Conservation (phyloP, 2,329 filamentous ascomycete species). For the Paracoccidioides lutzii region DNA sequence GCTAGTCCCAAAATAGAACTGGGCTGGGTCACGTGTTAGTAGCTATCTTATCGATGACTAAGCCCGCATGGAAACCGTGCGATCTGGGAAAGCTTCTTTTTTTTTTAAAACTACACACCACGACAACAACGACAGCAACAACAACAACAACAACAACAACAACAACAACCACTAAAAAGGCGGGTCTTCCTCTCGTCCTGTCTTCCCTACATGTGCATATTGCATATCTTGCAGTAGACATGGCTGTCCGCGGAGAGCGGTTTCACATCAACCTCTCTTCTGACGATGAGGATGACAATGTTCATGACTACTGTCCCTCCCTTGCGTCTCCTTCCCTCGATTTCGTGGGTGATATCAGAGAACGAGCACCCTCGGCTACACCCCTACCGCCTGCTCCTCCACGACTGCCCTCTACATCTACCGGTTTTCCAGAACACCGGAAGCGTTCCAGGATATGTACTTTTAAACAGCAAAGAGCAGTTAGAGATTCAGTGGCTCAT, state of each 20-base stretch:
- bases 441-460: conserved; percentile 60
- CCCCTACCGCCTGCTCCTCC: conserved; percentile 28
- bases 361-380: conserved; percentile 48
- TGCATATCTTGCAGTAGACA: conserved; percentile 13
- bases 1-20: neutral
- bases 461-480: conserved; percentile 58
- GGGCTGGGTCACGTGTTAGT: neutral
- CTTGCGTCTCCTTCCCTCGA: conserved; percentile 18
- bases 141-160: neutral
- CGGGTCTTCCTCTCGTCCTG: too few relatives aligned
- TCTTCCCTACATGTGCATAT: neutral
- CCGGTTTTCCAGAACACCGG: conserved; percentile 82
- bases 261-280: conserved; percentile 49
- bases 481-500: conserved; percentile 14
- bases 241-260: conserved; percentile 46
- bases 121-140: neutral
- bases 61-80: too few relatives aligned
- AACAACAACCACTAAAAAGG: too few relatives aligned
- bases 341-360: conserved; percentile 63
- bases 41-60: neutral
- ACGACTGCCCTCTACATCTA: conserved; percentile 50
- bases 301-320: conserved; percentile 24
- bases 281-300: conserved; percentile 26
- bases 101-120: too few relatives aligned
- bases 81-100: too few relatives aligned